Evolutionary conservation across 352 stramenopile genomes (phyloP).

Genomic region (Phytophthora citrophthora): DNA sequence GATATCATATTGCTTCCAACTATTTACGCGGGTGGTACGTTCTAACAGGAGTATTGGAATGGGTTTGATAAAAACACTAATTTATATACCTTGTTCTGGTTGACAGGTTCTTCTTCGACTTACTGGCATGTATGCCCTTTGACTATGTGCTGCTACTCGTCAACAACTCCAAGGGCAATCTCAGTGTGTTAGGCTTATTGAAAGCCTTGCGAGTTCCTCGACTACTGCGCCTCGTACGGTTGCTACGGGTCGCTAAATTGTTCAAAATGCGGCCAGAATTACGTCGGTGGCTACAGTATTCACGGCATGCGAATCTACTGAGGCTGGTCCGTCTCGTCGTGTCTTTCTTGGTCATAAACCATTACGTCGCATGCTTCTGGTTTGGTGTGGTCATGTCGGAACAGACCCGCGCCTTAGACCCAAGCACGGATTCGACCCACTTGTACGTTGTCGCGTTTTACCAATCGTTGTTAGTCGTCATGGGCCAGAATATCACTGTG

Average conservation of each 20-base stretch:
- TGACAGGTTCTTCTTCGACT: conserved; percentile 75
- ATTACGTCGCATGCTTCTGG: conserved; percentile 86
- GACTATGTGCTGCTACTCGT: conserved; percentile 66
- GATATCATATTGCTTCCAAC: conserved; percentile 51
- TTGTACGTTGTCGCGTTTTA: conserved; percentile 78
- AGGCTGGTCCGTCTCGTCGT: conserved; percentile 71
- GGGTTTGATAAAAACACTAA: background rate
- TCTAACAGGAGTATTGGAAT: background rate
- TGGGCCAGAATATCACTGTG: conserved; percentile 79
- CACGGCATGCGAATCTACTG: conserved; percentile 77
- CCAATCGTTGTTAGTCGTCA: conserved; percentile 72
- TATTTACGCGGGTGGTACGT: conserved; percentile 73
- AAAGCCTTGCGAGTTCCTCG: conserved; percentile 74
- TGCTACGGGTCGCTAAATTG: conserved; percentile 75
- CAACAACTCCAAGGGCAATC: conserved; percentile 51
- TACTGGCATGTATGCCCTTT: conserved; percentile 79
- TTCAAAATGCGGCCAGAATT: conserved; percentile 77
- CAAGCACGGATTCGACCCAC: conserved; percentile 36
- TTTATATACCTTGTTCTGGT: background rate
- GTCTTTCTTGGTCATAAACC: conserved; percentile 76
- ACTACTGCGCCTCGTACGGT: conserved; percentile 68
- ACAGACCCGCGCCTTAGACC: conserved; percentile 44
- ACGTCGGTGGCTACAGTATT: conserved; percentile 84
- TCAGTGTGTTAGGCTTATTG: conserved; percentile 72
- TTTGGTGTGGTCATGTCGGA: conserved; percentile 66